Evolutionary conservation across 352 stramenopile genomes (phyloP), one percentile per base, ranked within the genome.

Genomic region (Phytophthora multivora): DNA sequence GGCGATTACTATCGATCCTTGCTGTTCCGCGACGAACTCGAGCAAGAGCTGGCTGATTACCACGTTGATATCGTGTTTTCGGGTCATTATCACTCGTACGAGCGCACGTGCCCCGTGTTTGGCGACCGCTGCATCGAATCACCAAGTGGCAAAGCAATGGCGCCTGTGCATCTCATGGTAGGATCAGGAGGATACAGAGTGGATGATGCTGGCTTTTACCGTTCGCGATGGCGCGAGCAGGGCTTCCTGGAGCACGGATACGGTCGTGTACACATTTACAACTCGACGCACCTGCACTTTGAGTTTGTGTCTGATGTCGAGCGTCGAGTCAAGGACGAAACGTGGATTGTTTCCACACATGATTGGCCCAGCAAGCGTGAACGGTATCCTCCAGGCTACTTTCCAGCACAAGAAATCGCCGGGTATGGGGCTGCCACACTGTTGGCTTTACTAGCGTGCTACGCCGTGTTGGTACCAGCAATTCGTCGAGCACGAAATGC

Each of bases 11-110:
- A 81, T 25, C 50, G 63, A 10, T 81, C 73, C 1, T 26, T 78
- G 28, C 10, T 80, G 26, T 47, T 89, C 38, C 78, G 77, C 30
- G 60, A 78, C 21, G 54, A 78, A 13, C 56, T 88, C 5, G 78
- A 89, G 42, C 65, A 74, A 18, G 56, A 86, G 40, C 51, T 86
- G n/a, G 62, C 62, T 2, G 61, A 78, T 41, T 80, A 86, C 23
- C 68, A 73, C 35, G 76, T 90, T 11, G 79, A 90, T 51, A 54
- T 83, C 10, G 79, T 90, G 15, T 88, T 87, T 36, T 54, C 76
- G 9, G 78, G 78, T 41, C 80, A 90, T 54, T 77, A 81, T 21
- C 80, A 88, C 52, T 77, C 74, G 45, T 90, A 90, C 51, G 80
- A 88, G 43, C 78, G 78, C 45, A 88, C 78, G 11, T 86, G 74